phyloP scores from a whole-genome alignment of 2,329 filamentous ascomycete genomes.

The Xylariaceae sp. region DNA sequence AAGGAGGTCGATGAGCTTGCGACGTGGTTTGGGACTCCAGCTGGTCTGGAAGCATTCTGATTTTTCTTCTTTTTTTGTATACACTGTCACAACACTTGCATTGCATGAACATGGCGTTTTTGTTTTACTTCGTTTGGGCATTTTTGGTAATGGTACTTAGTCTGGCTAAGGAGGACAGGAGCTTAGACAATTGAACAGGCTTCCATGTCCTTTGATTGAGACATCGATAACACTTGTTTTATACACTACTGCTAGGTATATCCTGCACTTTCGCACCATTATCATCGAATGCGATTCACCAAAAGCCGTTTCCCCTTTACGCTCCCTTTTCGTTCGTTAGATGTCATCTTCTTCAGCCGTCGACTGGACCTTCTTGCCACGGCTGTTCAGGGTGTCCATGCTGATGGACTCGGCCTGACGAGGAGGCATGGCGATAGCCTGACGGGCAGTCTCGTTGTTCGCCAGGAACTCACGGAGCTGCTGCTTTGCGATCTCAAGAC shows the following conservation, averaged over 20 bases:
- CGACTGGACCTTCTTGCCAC: constrained; percentile 48
- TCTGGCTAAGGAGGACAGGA: constrained; percentile 8
- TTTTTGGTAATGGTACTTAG: constrained; percentile 2
- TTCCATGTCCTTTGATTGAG: constrained; percentile 5
- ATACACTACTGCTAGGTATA: constrained; percentile 15
- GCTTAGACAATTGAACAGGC: background rate
- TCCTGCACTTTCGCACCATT: constrained; percentile 27
- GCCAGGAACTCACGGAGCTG: constrained; percentile 85
- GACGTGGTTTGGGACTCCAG: constrained; percentile 76
- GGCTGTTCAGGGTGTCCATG: constrained; percentile 56
- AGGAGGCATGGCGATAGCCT: constrained; percentile 72
- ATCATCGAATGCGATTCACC: constrained; percentile 12
- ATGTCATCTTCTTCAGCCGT: constrained; percentile 55
- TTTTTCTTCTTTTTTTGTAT: background rate
- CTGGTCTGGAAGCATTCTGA: constrained; percentile 66
- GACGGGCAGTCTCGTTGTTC: constrained; percentile 75
- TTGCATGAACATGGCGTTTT: constrained; percentile 26
- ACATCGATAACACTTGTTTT: constrained; percentile 12
- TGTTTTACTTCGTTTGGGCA: background rate
- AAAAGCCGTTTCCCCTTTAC: constrained; percentile 1
- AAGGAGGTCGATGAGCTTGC: constrained; percentile 61
- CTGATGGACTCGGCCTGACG: constrained; percentile 46
- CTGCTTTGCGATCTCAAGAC: constrained; percentile 85
- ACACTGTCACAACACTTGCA: background rate
- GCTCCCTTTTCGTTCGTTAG: constrained; percentile 28